These are phyloP conservation scores for Pezicula carpinea DNA, from an alignment of 2,329 filamentous ascomycete species.

Conservation along the genomic window DNA sequence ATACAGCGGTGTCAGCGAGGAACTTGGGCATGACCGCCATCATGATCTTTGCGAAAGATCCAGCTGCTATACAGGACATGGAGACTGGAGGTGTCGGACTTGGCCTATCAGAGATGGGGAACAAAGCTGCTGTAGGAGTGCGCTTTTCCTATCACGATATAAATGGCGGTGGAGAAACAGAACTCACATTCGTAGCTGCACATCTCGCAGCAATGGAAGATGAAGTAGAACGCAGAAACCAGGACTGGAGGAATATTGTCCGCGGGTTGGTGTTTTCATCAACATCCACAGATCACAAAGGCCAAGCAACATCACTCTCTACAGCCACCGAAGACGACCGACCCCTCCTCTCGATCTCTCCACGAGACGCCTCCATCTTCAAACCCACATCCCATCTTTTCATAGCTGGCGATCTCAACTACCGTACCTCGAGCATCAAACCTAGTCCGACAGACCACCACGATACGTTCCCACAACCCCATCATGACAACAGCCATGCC, in stretches of 20 bases:
- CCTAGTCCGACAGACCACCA: conserved; percentile 54
- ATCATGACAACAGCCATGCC: conserved; percentile 44
- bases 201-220: conserved; percentile 88
- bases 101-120: conserved; percentile 83
- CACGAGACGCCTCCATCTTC: conserved; percentile 61
- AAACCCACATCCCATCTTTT: conserved; percentile 73
- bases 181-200: conserved; percentile 80
- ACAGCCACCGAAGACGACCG: conserved; percentile 30
- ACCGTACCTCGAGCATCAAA: conserved; percentile 69
- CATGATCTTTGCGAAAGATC: conserved; percentile 73
- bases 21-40: conserved; percentile 89
- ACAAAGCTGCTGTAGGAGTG: conserved; percentile 87
- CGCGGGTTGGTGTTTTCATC: conserved; percentile 71
- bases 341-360: conserved; percentile 36
- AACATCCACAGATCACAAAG: conserved; percentile 17
- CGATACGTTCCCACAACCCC: conserved; percentile 56
- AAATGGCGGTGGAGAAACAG: conserved; percentile 37
- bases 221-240: conserved; percentile 69
- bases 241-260: conserved; percentile 84
- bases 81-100: conserved; percentile 80
- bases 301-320: conserved; percentile 11
- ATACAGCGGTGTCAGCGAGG: conserved; percentile 64
- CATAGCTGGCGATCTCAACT: conserved; percentile 90
- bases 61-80: conserved; percentile 56
- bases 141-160: conserved; percentile 54